A percentile compares a stretch with the other conserved stretches of the same genome.
Evolutionary conservation across 495 filamentous ascomycete species (phyloP).

Genomic region (Ramalina intermedia): DNA sequence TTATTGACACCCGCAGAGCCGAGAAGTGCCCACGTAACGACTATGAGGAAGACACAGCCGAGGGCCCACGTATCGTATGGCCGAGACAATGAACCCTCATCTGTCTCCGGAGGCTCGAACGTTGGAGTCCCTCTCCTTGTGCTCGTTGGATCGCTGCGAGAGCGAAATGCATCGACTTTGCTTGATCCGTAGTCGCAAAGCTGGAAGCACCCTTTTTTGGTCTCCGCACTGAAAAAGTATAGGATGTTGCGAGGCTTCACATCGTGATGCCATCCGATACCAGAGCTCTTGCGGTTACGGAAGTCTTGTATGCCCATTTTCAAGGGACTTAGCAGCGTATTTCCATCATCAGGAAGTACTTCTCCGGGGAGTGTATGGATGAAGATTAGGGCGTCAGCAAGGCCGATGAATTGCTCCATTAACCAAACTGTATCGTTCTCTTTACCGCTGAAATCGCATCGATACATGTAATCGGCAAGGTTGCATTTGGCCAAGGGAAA

Average conservation of each 20-base stretch:
- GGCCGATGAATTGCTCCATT: slow-evolving; percentile 11
- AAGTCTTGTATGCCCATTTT: not conserved
- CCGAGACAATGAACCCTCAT: slow-evolving; percentile 22
- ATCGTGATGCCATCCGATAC: slow-evolving; percentile 15
- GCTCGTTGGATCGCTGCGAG: not conserved
- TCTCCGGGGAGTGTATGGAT: slow-evolving; percentile 11
- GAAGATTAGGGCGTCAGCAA: slow-evolving; percentile 9
- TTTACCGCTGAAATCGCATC: not conserved
- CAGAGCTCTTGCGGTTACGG: too few relatives aligned
- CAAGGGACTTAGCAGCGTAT: not conserved
- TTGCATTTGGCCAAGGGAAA: slow-evolving; percentile 19
- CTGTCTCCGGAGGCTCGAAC: slow-evolving; percentile 34
- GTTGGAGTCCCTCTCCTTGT: slow-evolving; percentile 13
- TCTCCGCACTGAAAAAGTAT: slow-evolving; percentile 10
- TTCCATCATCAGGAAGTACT: not conserved
- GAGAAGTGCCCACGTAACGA: slow-evolving; percentile 8
- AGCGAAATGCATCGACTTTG: slow-evolving; percentile 3
- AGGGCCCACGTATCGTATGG: slow-evolving; percentile 34
- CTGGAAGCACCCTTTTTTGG: slow-evolving; percentile 5
- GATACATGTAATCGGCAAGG: slow-evolving; percentile 13
- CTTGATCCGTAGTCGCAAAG: slow-evolving; percentile 10
- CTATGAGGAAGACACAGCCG: slow-evolving; percentile 34
- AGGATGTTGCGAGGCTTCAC: slow-evolving; percentile 24
- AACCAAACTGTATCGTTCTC: slow-evolving; percentile 7
- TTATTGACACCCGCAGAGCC: not conserved